phyloP scores from a whole-genome alignment of 2,329 filamentous ascomycete genomes.

The Didymella pinodella region DNA sequence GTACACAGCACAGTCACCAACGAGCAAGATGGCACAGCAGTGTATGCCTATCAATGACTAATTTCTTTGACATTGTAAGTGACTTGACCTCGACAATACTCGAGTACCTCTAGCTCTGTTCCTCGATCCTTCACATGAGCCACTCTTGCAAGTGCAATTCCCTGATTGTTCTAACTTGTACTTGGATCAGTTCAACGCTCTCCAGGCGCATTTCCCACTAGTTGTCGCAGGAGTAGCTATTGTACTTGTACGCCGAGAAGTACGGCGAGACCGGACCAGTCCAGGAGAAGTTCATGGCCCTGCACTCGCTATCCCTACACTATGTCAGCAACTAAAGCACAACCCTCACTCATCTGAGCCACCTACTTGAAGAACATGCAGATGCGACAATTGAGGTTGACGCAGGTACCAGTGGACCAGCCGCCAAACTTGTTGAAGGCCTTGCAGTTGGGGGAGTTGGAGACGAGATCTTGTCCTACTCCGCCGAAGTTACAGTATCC shows the following conservation, averaged over 20 bases:
- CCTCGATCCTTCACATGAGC: too few relatives aligned
- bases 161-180: too few relatives aligned
- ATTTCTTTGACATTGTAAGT: not conserved
- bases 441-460: not conserved
- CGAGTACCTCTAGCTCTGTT: not conserved
- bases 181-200: not conserved
- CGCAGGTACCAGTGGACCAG: not conserved
- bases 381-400: conserved; percentile 1
- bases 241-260: not conserved
- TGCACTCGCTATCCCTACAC: not conserved
- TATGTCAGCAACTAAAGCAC: not conserved
- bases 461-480: not conserved
- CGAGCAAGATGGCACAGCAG: not conserved
- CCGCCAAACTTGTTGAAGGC: not conserved
- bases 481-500: not conserved
- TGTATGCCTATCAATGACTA: not conserved
- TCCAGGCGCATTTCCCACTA: not conserved
- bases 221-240: not conserved
- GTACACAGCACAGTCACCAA: not conserved
- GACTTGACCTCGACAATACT: not conserved
- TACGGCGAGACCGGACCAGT: too few relatives aligned
- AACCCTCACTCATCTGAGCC: not conserved
- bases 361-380: conserved; percentile 5
- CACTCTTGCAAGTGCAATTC: not conserved
- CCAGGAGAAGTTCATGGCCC: not conserved